Base-by-base conservation (phyloP, 2,329 filamentous ascomycete species). In the Colletotrichum sp. region DNA sequence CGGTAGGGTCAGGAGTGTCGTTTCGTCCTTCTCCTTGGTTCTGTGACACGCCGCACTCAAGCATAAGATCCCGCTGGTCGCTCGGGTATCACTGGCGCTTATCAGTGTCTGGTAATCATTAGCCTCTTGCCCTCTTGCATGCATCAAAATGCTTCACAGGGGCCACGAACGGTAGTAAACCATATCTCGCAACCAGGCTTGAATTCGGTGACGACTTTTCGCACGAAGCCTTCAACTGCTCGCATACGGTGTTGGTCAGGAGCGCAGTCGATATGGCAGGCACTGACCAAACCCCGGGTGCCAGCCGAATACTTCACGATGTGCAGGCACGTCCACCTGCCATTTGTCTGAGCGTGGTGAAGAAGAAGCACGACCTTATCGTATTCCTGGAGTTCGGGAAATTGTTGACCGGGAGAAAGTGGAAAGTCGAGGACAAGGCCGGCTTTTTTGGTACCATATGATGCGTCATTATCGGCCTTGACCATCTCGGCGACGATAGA, bases 81-180 rank as follows among this genome's bases (percentile, higher is more conserved):
- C 55, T 1, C 24, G 24, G 6, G 55, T 0, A 2, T 8, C 7
- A 1, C 2, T 4, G 2, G 2, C 32, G 32, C 32, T 34, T 34
- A 34, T 34, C 5, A 18, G 24, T 3, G 24, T 59, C 55, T 59
- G 24, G 55, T 13, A 1, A 10, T 28, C 7, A 18, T 59, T 18
- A 59, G 55, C 55, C n/a, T 28, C 55, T 16, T 59, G 55, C 52
- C 4, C 52, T 57, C 52, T 18, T 18, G 15, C 24, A 57, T 57
- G 24, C 13, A 59, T 15, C 55, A 18, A 15, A 4, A 10, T 21
- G 24, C 24, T 59, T 59, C 24, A 21, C 1, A 28, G 55, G 55
- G 15, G 8, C 12, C 24, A 59, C 24, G 21, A 28, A 59, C 55
- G 8, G 21, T 0, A 18, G 0, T 28, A 1, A 59, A 59, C 2